Conservation (phyloP, 2,329 filamentous ascomycete genomes). For the Dactylellina cionopaga region DNA sequence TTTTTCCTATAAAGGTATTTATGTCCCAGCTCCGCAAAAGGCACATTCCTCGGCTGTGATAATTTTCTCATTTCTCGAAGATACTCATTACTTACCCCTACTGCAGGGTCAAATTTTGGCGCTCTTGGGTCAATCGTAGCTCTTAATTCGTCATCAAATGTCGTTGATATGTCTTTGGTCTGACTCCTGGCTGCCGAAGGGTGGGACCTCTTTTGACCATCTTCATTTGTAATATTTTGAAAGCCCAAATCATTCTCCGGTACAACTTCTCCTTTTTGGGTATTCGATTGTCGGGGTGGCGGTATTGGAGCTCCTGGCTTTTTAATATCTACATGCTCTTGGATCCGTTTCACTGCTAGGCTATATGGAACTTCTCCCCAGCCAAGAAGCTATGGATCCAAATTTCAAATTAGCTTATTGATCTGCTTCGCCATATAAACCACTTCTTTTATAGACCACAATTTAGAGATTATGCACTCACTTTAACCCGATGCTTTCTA, state of each 20-base stretch:
- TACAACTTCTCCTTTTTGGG: background rate
- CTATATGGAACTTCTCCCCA: slow-evolving; percentile 46
- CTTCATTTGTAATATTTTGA: too few species aligned
- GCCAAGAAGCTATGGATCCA: slow-evolving; percentile 23
- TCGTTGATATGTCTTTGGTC: too few species aligned
- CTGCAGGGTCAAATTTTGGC: background rate
- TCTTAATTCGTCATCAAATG: background rate
- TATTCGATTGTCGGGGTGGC: background rate
- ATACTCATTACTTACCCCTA: background rate
- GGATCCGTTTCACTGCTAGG: background rate
- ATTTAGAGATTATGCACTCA: slow-evolving; percentile 4
- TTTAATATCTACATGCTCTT: background rate
- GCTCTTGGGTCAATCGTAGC: too few species aligned
- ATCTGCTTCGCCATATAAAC: too few species aligned
- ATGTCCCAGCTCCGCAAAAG: background rate
- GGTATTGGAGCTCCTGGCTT: background rate
- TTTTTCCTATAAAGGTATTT: background rate
- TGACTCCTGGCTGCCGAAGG: too few species aligned
- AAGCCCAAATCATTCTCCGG: too few species aligned
- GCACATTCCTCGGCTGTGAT: background rate
- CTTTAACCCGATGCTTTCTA: background rate
- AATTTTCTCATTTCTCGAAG: background rate
- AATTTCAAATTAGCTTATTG: too few species aligned
- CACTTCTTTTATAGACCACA: too few species aligned
- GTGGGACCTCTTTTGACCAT: too few species aligned